Base-by-base conservation (phyloP, 768 basidiomycete species). In the Lactarius sp. region DNA sequence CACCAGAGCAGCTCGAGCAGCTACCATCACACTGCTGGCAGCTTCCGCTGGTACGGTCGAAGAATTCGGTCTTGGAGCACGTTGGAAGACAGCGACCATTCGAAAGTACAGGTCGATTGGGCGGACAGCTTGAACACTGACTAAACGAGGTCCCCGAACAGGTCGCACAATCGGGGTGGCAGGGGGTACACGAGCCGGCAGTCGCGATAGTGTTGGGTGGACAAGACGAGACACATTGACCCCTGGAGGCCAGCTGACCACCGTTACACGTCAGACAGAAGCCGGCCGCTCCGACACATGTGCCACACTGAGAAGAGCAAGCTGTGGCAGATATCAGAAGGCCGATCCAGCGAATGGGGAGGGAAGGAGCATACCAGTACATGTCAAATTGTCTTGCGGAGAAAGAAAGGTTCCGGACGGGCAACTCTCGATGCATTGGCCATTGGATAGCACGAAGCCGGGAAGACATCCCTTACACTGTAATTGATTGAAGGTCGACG, bases 151-250 rank as follows among this genome's bases (percentile, higher is more conserved):
- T 69, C n/a, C 91, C 92, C 27, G 85, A 84, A 74, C 94, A 96
- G 1, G 87, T 85, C 16, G 83, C 84, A 70, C 93, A 96, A 71
- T 95, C 94, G 0, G 91, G 85, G 64, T 95, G 92, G 73, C 94
- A 96, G 6, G 85, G 69, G 59, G 84, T 70, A 75, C 93, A 95
- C 33, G 82, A 74, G 27, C 85, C 83, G 36, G 83, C 79, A 12
- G 88, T 81, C 57, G 79, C 75, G 75, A 93, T 87, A 2, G 85
- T 83, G 63, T 83, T 84, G 44, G 85, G 80, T 0, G 93, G 90
- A 70, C 92, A 95, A 6, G 83, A 80, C 18, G 82, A 76, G 52
- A 90, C 83, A 70, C 93, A 96, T 73, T 84, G 83, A 12, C 93
- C 93, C 36, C 76, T 74, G 13, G 84, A 83, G 31, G 89, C 90